Evolutionary conservation across 108 stramenopile genomes (phyloP).

Genomic region (Fistulifera solaris): DNA sequence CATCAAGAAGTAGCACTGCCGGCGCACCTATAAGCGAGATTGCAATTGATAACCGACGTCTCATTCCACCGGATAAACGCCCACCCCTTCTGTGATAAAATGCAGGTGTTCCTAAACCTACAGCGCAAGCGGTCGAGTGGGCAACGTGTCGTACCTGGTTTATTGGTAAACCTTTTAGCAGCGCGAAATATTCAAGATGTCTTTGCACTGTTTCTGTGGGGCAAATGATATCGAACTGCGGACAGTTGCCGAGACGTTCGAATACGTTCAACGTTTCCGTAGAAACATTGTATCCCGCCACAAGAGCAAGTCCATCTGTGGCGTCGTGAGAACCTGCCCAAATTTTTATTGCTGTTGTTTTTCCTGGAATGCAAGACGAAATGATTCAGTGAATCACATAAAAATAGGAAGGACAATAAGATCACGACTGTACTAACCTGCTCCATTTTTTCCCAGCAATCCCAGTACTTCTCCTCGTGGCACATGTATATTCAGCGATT

Average conservation of each 20-base stretch:
- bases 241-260: constrained; percentile 57
- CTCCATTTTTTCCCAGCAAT: constrained; percentile 14
- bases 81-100: constrained; percentile 32
- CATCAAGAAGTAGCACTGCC: constrained; percentile 68
- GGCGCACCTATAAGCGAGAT: constrained; percentile 78
- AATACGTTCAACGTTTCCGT: constrained; percentile 37
- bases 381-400: no score
- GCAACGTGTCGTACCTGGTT: constrained; percentile 28
- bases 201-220: constrained; percentile 41
- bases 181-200: constrained; percentile 62
- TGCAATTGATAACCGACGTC: constrained; percentile 83
- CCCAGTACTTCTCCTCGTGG: constrained; percentile 53
- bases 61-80: constrained; percentile 82
- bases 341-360: constrained; percentile 63
- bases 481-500: constrained; percentile 40
- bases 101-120: constrained; percentile 38
- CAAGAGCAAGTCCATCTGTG: constrained; percentile 39
- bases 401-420: no score
- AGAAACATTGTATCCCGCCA: constrained; percentile 42
- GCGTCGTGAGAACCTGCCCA: constrained; percentile 44
- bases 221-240: constrained; percentile 69
- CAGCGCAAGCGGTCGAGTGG: constrained; percentile 29
- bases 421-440: no score
- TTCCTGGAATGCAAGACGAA: constrained; percentile 29
- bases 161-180: constrained; percentile 45